These are phyloP conservation scores for Furcasterigmium furcatum DNA, from an alignment of 2,329 filamentous ascomycete genomes.

Conservation along the genomic window DNA sequence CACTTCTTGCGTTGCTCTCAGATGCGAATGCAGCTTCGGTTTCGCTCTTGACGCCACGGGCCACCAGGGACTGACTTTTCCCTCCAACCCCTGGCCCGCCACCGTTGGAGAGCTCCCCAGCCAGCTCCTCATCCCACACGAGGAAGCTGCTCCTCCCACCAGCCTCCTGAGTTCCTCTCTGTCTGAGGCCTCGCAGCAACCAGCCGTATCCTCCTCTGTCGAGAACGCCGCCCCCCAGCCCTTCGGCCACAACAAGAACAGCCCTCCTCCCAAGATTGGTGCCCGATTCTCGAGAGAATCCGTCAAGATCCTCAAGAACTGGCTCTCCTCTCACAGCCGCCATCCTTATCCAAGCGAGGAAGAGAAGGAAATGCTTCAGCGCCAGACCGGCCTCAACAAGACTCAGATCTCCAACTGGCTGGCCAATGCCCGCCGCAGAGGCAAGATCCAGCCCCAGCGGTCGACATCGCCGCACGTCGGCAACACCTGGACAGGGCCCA, in stretches of 20 bases:
- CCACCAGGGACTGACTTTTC: constrained; percentile 28
- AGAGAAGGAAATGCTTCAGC: constrained; percentile 77
- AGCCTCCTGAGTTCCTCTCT: constrained; percentile 5
- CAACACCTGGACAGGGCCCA: constrained; percentile 55
- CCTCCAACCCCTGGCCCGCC: constrained; percentile 40
- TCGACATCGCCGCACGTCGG: constrained; percentile 68
- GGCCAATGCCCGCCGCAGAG: constrained; percentile 80
- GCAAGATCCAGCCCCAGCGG: constrained; percentile 69
- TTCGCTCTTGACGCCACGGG: constrained; percentile 5
- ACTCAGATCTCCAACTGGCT: constrained; percentile 91
- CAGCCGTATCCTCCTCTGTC: not conserved
- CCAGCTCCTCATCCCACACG: constrained; percentile 26
- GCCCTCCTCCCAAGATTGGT: constrained; percentile 57
- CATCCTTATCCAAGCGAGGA: constrained; percentile 88
- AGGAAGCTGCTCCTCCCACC: constrained; percentile 26
- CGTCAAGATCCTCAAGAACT: constrained; percentile 77
- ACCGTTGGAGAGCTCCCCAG: constrained; percentile 39
- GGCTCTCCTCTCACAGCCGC: constrained; percentile 75
- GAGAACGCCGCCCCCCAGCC: constrained; percentile 13
- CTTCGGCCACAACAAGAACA: constrained; percentile 21
- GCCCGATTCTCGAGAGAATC: constrained; percentile 78
- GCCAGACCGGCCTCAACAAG: constrained; percentile 75
- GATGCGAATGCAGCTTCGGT: constrained; percentile 56
- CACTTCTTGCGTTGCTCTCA: constrained; percentile 59
- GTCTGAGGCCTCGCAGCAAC: not conserved